Conservation (phyloP, 257 asterid genomes). For the Solanum medicagineum region DNA sequence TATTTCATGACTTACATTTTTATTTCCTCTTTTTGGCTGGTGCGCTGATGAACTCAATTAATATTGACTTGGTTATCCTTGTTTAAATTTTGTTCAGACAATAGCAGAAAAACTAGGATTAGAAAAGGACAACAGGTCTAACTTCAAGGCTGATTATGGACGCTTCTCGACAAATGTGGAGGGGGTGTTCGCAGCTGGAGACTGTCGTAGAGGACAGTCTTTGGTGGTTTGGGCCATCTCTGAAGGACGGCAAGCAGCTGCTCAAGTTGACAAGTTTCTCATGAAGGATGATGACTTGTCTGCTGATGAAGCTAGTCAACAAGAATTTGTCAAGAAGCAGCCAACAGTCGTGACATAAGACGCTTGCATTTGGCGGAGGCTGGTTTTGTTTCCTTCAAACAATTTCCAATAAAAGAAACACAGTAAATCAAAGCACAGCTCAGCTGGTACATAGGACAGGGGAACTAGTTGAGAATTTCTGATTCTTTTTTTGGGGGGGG, state of each 20-base stretch:
- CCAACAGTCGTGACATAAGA: conserved; percentile 45
- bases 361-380: neutral
- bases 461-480: neutral
- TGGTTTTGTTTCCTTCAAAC: neutral
- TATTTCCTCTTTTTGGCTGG: neutral
- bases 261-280: conserved; percentile 79
- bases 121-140: conserved; percentile 72
- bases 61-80: neutral
- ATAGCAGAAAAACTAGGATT: conserved; percentile 71
- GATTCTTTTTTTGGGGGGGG: neutral
- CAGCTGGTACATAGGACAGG: neutral
- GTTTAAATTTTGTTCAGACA: conserved; percentile 27
- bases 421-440: neutral
- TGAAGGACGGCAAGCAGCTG: conserved; percentile 93
- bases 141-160: conserved; percentile 90
- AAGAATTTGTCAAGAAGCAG: conserved; percentile 18
- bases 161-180: conserved; percentile 69
- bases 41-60: neutral
- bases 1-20: neutral
- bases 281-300: conserved; percentile 23
- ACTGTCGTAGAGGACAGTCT: conserved; percentile 93
- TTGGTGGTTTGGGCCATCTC: conserved; percentile 96
- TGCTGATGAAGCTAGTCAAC: conserved; percentile 2
- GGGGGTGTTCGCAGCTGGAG: conserved; percentile 98
- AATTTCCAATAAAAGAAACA: neutral